These are phyloP conservation scores for Naematelia encephala DNA, from an alignment of 768 basidiomycete species.

Conservation along the genomic window DNA sequence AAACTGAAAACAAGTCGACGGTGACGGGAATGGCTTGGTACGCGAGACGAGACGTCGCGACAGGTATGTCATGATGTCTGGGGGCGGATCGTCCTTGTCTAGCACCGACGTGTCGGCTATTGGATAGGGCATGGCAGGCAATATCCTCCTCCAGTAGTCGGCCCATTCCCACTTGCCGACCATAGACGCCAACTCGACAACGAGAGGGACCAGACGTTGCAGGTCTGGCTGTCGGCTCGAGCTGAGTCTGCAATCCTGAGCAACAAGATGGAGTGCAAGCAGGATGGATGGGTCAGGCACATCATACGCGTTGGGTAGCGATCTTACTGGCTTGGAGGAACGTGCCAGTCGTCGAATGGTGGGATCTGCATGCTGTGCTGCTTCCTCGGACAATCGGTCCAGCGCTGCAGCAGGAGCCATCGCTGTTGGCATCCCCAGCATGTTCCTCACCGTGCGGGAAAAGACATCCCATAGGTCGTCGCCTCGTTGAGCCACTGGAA, in stretches of 20 bases:
- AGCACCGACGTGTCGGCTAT: conserved; percentile 23
- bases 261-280: conserved; percentile 74
- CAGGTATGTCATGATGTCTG: conserved; percentile 69
- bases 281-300: background rate
- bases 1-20: background rate
- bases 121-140: conserved; percentile 11
- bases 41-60: conserved; percentile 40
- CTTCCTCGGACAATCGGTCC: conserved; percentile 4
- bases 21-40: conserved; percentile 21
- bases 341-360: conserved; percentile 22
- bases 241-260: conserved; percentile 54
- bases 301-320: background rate
- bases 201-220: conserved; percentile 12
- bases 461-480: conserved; percentile 16
- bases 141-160: conserved; percentile 83
- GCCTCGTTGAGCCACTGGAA: background rate
- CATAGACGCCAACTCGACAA: conserved; percentile 22
- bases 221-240: conserved; percentile 7
- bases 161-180: conserved; percentile 77
- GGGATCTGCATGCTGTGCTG: conserved; percentile 12
- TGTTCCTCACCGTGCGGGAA: conserved; percentile 1
- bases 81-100: conserved; percentile 69
- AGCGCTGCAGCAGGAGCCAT: background rate
- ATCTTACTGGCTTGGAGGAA: conserved; percentile 10
- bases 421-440: conserved; percentile 13